Percentiles rank a stretch among this genome's conserved stretches.
Conservation (phyloP, 2,329 filamentous ascomycete species). For the Rutstroemia sp. region DNA sequence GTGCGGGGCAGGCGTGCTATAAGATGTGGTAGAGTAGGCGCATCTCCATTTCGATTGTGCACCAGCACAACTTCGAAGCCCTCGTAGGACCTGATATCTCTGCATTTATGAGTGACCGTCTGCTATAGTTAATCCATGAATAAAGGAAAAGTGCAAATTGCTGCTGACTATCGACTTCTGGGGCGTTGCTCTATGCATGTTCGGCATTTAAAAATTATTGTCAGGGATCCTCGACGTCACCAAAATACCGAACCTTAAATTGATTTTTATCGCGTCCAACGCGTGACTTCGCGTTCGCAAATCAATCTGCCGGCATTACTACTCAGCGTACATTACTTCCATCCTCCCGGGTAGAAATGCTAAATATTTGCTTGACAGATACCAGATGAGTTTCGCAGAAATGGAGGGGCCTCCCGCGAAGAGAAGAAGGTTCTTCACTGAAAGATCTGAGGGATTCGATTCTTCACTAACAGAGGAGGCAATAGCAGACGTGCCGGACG, state of each 20-base stretch:
- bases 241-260: constrained; percentile 6
- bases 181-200: neutral
- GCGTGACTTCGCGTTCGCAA: constrained; percentile 21
- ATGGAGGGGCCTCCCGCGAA: constrained; percentile 39
- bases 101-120: neutral
- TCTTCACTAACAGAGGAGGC: constrained; percentile 15
- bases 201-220: neutral
- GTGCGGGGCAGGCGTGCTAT: constrained; percentile 27
- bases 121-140: neutral
- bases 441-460: constrained; percentile 25
- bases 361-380: neutral
- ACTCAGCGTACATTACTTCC: neutral
- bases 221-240: constrained; percentile 13
- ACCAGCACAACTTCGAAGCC: constrained; percentile 17
- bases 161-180: neutral
- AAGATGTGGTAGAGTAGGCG: constrained; percentile 27
- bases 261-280: constrained; percentile 12
- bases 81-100: constrained; percentile 9
- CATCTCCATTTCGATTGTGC: constrained; percentile 13
- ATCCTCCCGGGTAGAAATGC: neutral
- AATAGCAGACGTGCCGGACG: constrained; percentile 15
- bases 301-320: constrained; percentile 1
- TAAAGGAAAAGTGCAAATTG: neutral
- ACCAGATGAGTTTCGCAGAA: constrained; percentile 19
- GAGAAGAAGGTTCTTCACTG: constrained; percentile 39